A percentile compares a stretch with the other conserved stretches of the same genome.
Conservation (phyloP, 139 green algal species). For the Penium margaritaceum region DNA sequence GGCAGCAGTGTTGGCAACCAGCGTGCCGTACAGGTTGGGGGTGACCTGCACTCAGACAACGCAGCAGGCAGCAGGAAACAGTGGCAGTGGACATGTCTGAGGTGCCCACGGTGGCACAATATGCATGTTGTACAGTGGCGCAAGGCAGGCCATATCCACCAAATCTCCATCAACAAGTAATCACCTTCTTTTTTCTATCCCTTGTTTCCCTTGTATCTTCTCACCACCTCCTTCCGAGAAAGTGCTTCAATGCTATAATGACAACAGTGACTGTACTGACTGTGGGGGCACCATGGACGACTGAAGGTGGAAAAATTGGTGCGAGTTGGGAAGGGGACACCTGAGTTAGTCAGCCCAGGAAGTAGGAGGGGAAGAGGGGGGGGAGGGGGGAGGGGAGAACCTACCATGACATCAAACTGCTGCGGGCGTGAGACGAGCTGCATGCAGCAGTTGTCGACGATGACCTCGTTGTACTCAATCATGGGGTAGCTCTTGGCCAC, state of each 20-base stretch:
- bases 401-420: conserved; percentile 53
- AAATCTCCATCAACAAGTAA: background rate
- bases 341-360: no score
- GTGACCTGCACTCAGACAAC: conserved; percentile 29
- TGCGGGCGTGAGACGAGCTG: conserved; percentile 45
- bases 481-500: conserved; percentile 42
- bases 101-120: background rate
- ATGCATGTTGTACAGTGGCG: no score
- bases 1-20: conserved; percentile 38
- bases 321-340: no score
- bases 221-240: no score
- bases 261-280: no score
- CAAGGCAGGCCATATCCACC: background rate
- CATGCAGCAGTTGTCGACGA: conserved; percentile 53
- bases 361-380: no score
- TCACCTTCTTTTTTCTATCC: background rate
- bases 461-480: conserved; percentile 53
- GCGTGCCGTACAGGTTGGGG: conserved; percentile 42
- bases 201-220: no score
- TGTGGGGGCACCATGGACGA: no score
- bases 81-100: background rate
- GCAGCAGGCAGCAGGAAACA: background rate
- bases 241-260: no score
- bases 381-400: no score
- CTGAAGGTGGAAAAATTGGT: no score